phyloP scores from a whole-genome alignment of 2,329 filamentous ascomycete species.

The Cladosporium austrohemisphaericum region DNA sequence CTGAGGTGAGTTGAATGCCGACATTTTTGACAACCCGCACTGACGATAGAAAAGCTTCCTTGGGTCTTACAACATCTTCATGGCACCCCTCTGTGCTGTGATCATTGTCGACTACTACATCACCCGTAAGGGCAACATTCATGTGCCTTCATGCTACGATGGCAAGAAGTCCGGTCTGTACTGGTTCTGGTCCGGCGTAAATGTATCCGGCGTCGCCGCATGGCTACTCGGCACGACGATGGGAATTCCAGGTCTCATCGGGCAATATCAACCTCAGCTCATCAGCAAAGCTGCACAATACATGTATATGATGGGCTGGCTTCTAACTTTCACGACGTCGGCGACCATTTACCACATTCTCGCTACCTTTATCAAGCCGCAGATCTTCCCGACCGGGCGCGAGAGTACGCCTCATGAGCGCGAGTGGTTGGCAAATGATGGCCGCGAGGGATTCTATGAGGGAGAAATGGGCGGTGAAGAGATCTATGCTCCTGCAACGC shows the following conservation, averaged over 20 bases:
- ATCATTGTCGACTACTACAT: slow-evolving; percentile 42
- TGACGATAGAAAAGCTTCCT: slow-evolving; percentile 37
- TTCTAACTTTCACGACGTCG: slow-evolving; percentile 15
- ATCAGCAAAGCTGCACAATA: slow-evolving; percentile 13
- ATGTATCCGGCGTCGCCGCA: slow-evolving; percentile 7
- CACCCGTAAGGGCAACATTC: slow-evolving; percentile 39
- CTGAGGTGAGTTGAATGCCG: slow-evolving; percentile 18
- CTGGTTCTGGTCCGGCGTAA: slow-evolving; percentile 13
- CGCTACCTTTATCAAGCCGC: slow-evolving; percentile 9
- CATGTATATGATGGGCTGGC: slow-evolving; percentile 14
- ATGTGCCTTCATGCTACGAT: slow-evolving; percentile 38
- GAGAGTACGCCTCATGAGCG: slow-evolving; percentile 12
- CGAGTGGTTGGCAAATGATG: slow-evolving; percentile 16
- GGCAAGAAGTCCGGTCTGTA: slow-evolving; percentile 10
- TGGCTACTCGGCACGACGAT: slow-evolving; percentile 15
- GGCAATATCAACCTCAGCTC: slow-evolving; percentile 15
- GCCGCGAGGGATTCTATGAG: slow-evolving; percentile 16
- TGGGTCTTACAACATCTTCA: slow-evolving; percentile 41
- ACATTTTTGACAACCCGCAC: neutral
- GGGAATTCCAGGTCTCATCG: slow-evolving; percentile 16
- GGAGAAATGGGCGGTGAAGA: slow-evolving; percentile 7
- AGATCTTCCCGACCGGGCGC: slow-evolving; percentile 10
- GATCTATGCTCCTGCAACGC: slow-evolving; percentile 15
- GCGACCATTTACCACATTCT: slow-evolving; percentile 8
- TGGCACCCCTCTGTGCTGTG: slow-evolving; percentile 39